Base-by-base conservation (phyloP, 805 yeast species). In the Candida wancherniae region DNA sequence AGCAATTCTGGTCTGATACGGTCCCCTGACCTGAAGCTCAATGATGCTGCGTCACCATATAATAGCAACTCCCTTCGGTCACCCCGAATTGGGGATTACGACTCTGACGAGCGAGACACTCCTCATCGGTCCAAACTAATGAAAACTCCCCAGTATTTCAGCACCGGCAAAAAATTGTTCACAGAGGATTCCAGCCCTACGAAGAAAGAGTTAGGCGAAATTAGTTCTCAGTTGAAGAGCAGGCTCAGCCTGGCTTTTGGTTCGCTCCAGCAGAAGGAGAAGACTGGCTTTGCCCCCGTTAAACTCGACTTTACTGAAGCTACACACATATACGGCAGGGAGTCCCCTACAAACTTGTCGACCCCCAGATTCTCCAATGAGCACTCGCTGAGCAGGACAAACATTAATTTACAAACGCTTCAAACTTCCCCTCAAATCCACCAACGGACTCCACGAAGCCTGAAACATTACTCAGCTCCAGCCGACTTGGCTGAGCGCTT, bases 201-300 rank as follows among this genome's bases (percentile, higher is more conserved):
- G 24, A 51, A 46, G 21, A 66, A 58, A 22, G 68, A 61, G 19
- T 47, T 65, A 28, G 46, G 53, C 7, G 67, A 60, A 33, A 65
- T 65, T 27, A 61, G 67, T 37, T 37, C 53, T 16, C 66, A 62
- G 39, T 45, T 65, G 25, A 62, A 61, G 33, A 57, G 48, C 33
- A 51, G 50, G 39, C 47, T 65, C 24, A 59, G 61, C 31, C 58
- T 58, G 39, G 71, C 71, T 6, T 47, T 63, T 22, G 69, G 64
- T 3, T 57, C 63, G 37, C 40, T 65, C 27, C 66, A 63, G 42
- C 52, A 49, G 27, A 46, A 42, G 15, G 47, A 44, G 19, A 36
- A 34, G 24, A 10, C 27, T 9, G 34, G 28, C 9, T 28, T 40
- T 5, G 31, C 42, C 20, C 49, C 49, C 10, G 39, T 36, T 20